phyloP scores from a whole-genome alignment of 306 rosid species.

The Glycyrrhiza uralensis region DNA sequence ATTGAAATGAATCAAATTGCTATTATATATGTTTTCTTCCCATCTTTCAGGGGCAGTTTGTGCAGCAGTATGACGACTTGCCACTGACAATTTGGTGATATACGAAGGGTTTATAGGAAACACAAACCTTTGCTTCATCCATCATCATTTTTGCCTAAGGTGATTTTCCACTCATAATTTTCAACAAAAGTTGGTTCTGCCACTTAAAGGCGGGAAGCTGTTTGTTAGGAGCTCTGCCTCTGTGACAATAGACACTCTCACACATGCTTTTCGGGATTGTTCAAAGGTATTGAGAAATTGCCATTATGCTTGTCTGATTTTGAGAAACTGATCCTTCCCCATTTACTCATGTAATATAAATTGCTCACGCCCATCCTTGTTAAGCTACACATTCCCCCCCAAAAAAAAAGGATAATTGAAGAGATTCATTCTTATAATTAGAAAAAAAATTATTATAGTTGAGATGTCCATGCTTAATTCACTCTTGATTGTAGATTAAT shows the following conservation, averaged over 20 bases:
- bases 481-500: neutral
- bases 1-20: conserved; percentile 3
- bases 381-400: conserved; percentile 1
- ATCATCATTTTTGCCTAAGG: conserved; percentile 12
- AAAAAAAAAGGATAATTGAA: conserved; percentile 12
- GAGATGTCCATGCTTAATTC: neutral
- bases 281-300: conserved; percentile 20
- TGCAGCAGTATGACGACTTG: conserved; percentile 51
- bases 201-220: conserved; percentile 14
- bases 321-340: conserved; percentile 18
- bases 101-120: conserved; percentile 12
- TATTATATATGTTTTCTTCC: neutral
- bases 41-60: conserved; percentile 58
- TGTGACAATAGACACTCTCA: conserved; percentile 16
- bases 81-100: conserved; percentile 12
- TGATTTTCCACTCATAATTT: conserved; percentile 15
- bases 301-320: conserved; percentile 2
- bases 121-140: conserved; percentile 14
- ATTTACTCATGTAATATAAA: conserved; percentile 28
- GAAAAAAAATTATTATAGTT: neutral
- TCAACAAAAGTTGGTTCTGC: conserved; percentile 26
- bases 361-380: neutral
- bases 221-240: conserved; percentile 5
- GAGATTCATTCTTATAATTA: neutral
- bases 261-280: conserved; percentile 16